Evolutionary conservation across 495 filamentous ascomycete genomes (phyloP).

Genomic region (Astrothelium macrocarpum): DNA sequence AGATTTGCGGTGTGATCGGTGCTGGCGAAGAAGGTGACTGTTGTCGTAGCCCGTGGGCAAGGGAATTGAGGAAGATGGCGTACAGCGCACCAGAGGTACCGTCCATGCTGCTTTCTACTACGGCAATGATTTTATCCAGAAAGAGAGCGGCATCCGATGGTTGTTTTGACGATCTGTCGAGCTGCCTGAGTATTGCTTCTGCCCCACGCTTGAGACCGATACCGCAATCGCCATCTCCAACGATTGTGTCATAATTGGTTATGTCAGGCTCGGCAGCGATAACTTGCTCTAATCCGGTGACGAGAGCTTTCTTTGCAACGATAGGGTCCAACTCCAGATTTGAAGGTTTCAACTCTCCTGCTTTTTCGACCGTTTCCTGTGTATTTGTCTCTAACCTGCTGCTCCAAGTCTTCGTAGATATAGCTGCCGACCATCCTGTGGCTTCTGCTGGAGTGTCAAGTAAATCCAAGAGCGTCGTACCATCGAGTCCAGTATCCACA

Average conservation of each 20-base stretch:
- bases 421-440: conserved; percentile 67
- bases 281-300: conserved; percentile 57
- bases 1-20: conserved; percentile 45
- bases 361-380: conserved; percentile 26
- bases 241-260: conserved; percentile 81
- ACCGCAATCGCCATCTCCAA: conserved; percentile 94
- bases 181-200: conserved; percentile 59
- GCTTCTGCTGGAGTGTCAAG: conserved; percentile 80
- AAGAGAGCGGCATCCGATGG: conserved; percentile 62
- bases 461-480: conserved; percentile 74
- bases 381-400: conserved; percentile 24
- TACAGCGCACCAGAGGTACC: conserved; percentile 93
- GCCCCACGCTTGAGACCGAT: conserved; percentile 83
- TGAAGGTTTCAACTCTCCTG: conserved; percentile 48
- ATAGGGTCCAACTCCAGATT: conserved; percentile 58
- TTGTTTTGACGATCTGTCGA: conserved; percentile 43
- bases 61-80: conserved; percentile 89
- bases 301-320: conserved; percentile 49
- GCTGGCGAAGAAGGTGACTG: conserved; percentile 39
- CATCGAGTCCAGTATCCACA: conserved; percentile 68
- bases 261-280: conserved; percentile 74
- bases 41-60: conserved; percentile 62
- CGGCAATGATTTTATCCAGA: conserved; percentile 63
- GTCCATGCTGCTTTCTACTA: conserved; percentile 88
- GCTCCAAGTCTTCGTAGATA: conserved; percentile 47